Base-by-base conservation (phyloP, 1,284 basidiomycete species). In the Leccinum solheimii region DNA sequence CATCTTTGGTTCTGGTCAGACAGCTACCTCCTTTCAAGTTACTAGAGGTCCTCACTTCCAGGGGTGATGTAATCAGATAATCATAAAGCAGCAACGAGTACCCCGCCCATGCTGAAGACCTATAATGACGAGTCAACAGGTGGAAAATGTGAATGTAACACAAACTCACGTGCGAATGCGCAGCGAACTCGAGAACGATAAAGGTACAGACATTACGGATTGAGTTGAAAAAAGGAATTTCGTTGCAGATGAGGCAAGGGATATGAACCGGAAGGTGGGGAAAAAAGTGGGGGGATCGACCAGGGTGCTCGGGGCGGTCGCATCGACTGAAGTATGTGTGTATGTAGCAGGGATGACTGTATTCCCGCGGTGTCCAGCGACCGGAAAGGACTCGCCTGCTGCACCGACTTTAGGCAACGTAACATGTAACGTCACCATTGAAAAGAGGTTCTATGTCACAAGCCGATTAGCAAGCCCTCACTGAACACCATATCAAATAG, bases 1-100 rank as follows among this genome's bases (percentile, higher is more conserved):
- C n/a, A 56, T 40, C 55, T 56, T n/a, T 23, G 13, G 3, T 26
- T 30, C 27, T 13, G 7, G 32, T 40, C 3, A 56, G 27, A 30
- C 23, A 13, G n/a, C 27, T 32, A 45, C 36, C 9, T 27, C 6
- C 6, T 13, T 13, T 13, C 6, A 6, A n/a, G n/a, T 14, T 21
- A 21, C 21, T 21, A 30, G 27, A 14, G 4, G 14, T 30, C 26
- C 40, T 30, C 30, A 56, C 55, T 16, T 56, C 55, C 8, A 56
- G 38, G 16, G 55, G 11, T 13, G 21, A 43, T 19, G 55, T 56
- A 14, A 56, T 43, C 10, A 56, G 16, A 56, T 56, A 43, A 10
- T 56, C 55, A 30, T 56, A 45, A 21, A 56, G 23, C 19, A 56
- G 55, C n/a, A 56, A 30, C 26, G 55, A 27, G 27, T 56, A 45